phyloP scores from a whole-genome alignment of 2,329 filamentous ascomycete genomes.

The Ceratocystis diversiconidia region DNA sequence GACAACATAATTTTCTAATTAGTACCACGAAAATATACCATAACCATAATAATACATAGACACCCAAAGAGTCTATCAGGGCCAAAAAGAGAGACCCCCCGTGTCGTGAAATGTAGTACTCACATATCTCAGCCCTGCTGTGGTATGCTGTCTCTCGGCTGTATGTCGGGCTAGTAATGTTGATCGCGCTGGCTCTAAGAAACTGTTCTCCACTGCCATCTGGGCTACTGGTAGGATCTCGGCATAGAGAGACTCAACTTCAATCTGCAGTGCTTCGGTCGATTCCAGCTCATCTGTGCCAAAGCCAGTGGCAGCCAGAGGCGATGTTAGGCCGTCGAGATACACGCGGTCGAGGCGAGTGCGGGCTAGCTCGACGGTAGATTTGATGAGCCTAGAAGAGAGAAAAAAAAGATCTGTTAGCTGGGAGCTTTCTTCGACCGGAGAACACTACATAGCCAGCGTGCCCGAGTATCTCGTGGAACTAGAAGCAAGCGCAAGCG shows the following conservation, averaged over 20 bases:
- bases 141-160: slow-evolving; percentile 32
- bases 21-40: neutral
- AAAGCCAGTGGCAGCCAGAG: slow-evolving; percentile 22
- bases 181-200: slow-evolving; percentile 45
- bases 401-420: neutral
- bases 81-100: no score
- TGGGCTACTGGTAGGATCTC: slow-evolving; percentile 56
- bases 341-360: slow-evolving; percentile 43
- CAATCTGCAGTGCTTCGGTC: slow-evolving; percentile 41
- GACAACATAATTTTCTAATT: slow-evolving; percentile 21
- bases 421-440: no score
- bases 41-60: neutral
- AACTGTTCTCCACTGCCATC: slow-evolving; percentile 56
- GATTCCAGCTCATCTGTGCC: slow-evolving; percentile 25
- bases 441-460: no score
- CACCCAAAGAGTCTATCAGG: no score
- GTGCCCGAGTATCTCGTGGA: no score
- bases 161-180: slow-evolving; percentile 32
- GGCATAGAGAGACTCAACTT: slow-evolving; percentile 54
- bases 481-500: neutral
- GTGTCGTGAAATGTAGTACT: slow-evolving; percentile 19
- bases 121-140: slow-evolving; percentile 38
- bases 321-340: slow-evolving; percentile 29
- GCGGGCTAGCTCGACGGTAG: slow-evolving; percentile 40
- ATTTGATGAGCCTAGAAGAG: slow-evolving; percentile 37